Percentiles rank a stretch among this genome's conserved stretches.
Evolutionary conservation across 129 eudicot genomes (phyloP).

Genomic region (Flaveria trinervia): DNA sequence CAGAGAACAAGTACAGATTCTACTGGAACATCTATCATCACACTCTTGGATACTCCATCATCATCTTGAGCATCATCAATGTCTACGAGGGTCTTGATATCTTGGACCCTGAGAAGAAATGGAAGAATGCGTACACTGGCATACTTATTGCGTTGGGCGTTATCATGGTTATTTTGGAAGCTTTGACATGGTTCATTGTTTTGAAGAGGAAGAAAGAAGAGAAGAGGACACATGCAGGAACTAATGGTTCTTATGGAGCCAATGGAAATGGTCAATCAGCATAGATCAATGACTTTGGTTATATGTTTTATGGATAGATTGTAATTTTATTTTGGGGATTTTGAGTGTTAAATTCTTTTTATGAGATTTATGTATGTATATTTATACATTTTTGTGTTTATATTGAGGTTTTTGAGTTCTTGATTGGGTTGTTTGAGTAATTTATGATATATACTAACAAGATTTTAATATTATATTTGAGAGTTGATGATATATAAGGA

Average conservation of each 20-base stretch:
- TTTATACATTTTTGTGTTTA: conserved; percentile 27
- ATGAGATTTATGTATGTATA: conserved; percentile 29
- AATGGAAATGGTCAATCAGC: conserved; percentile 33
- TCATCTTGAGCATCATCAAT: conserved; percentile 61
- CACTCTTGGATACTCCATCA: conserved; percentile 54
- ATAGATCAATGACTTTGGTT: neutral
- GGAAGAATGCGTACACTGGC: conserved; percentile 78
- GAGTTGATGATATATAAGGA: no score
- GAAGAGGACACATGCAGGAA: conserved; percentile 44
- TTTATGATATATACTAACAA: neutral
- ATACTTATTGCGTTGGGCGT: conserved; percentile 58
- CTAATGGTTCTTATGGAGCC: conserved; percentile 40
- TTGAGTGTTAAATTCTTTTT: conserved; percentile 16
- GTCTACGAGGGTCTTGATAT: conserved; percentile 77
- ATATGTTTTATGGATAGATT: conserved; percentile 20
- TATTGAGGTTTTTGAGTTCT: neutral
- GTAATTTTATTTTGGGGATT: conserved; percentile 12
- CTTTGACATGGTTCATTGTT: conserved; percentile 65
- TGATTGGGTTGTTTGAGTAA: neutral
- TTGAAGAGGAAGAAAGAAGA: conserved; percentile 53
- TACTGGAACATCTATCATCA: conserved; percentile 87
- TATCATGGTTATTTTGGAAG: conserved; percentile 48
- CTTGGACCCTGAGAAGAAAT: conserved; percentile 73
- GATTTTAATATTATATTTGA: neutral
- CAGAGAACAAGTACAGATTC: conserved; percentile 79